These are phyloP conservation scores for Fusarium sp. DNA, from an alignment of 2,329 filamentous ascomycete species.

Conservation along the genomic window DNA sequence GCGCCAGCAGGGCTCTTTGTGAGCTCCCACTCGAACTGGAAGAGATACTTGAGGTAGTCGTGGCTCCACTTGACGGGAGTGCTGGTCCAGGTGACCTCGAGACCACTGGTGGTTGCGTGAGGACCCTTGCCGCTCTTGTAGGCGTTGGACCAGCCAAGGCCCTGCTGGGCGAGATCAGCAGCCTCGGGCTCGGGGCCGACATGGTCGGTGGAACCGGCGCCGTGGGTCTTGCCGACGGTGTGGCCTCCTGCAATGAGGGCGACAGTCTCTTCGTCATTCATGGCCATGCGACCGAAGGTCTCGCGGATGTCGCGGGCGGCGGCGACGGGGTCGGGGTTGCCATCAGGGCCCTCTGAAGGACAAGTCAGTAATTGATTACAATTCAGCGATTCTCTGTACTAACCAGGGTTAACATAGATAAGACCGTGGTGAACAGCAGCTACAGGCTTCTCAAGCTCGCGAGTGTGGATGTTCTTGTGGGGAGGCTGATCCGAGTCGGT, in stretches of 20 bases:
- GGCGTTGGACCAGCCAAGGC: conserved; percentile 78
- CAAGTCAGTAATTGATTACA: not conserved
- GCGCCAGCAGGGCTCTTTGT: conserved; percentile 81
- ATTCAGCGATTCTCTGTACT: not conserved
- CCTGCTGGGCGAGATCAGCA: conserved; percentile 73
- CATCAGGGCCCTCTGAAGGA: conserved; percentile 83
- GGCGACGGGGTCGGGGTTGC: conserved; percentile 63
- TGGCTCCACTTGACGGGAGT: conserved; percentile 77
- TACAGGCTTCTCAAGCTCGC: conserved; percentile 77
- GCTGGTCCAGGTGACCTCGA: conserved; percentile 85
- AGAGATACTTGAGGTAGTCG: conserved; percentile 80
- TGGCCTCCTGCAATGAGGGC: conserved; percentile 84
- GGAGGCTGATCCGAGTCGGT: conserved; percentile 24
- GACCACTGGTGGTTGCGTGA: conserved; percentile 79
- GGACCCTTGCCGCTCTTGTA: conserved; percentile 75
- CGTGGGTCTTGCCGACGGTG: conserved; percentile 86
- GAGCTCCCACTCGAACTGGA: conserved; percentile 83
- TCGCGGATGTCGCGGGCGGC: too few relatives aligned
- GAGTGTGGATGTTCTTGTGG: conserved; percentile 63
- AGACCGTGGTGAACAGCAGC: conserved; percentile 71
- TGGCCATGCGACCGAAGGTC: too few relatives aligned
- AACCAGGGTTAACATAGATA: conserved; percentile 28
- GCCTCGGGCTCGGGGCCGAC: conserved; percentile 77
- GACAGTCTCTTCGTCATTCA: conserved; percentile 54
- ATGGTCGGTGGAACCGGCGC: conserved; percentile 59